Evolutionary conservation across 2,329 filamentous ascomycete species (phyloP).

Genomic region (Pestalotiopsis sp.): DNA sequence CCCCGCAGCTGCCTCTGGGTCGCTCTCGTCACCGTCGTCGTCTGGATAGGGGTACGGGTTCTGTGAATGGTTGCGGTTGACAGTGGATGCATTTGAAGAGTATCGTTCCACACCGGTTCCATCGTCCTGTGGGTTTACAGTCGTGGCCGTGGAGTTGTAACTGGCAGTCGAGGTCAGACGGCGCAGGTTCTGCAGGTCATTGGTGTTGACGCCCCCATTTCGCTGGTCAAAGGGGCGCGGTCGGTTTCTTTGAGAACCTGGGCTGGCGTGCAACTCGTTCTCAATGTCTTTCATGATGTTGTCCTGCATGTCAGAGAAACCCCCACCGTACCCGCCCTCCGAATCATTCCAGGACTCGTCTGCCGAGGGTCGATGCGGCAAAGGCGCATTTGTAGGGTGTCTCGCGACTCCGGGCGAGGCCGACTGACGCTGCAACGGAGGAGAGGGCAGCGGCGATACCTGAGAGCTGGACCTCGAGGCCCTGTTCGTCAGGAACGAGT

Average conservation of each 20-base stretch:
- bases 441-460: constrained; percentile 46
- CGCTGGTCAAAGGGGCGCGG: constrained; percentile 33
- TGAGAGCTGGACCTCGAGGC: constrained; percentile 51
- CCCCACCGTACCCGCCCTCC: constrained; percentile 32
- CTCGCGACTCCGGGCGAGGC: constrained; percentile 49
- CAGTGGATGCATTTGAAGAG: constrained; percentile 40
- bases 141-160: constrained; percentile 53
- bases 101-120: constrained; percentile 38
- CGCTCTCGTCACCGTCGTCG: constrained; percentile 71
- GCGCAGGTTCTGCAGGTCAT: constrained; percentile 46
- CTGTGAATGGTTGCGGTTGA: constrained; percentile 35
- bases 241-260: constrained; percentile 38
- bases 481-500: constrained; percentile 41
- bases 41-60: constrained; percentile 35
- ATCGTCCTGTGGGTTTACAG: constrained; percentile 35
- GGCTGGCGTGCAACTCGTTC: constrained; percentile 46
- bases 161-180: constrained; percentile 34
- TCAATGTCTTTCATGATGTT: constrained; percentile 60
- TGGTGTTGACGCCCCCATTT: constrained; percentile 48
- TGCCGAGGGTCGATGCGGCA: constrained; percentile 54
- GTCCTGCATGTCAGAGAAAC: constrained; percentile 47
- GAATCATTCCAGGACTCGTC: constrained; percentile 46
- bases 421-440: constrained; percentile 38
- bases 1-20: constrained; percentile 83
- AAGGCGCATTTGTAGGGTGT: constrained; percentile 60